Evolutionary conservation across 768 basidiomycete species (phyloP).

Genomic region (Termitomyces sp.): DNA sequence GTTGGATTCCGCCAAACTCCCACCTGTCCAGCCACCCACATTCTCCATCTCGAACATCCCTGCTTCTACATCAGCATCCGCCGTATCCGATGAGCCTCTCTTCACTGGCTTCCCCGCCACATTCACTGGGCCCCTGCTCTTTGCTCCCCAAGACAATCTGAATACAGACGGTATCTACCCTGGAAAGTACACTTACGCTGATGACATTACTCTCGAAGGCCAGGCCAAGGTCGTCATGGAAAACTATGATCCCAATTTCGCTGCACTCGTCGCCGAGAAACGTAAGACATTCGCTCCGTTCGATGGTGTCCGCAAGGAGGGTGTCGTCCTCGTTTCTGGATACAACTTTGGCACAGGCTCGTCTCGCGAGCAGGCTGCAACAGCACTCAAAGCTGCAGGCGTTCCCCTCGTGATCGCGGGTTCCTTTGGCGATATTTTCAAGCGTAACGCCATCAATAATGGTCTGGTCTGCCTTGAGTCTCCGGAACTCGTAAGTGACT

Average conservation of each 20-base stretch:
- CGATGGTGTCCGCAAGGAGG: conserved; percentile 40
- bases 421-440: conserved; percentile 99
- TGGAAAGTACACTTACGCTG: conserved; percentile 98
- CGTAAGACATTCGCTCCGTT: conserved; percentile 25
- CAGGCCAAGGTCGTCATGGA: conserved; percentile 99
- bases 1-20: conserved; percentile 51
- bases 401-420: conserved; percentile 94
- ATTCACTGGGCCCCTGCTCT: conserved; percentile 86
- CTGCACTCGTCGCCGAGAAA: conserved; percentile 61
- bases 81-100: conserved; percentile 56
- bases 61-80: conserved; percentile 26
- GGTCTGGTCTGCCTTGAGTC: conserved; percentile 93
- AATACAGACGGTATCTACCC: conserved; percentile 99
- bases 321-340: conserved; percentile 84
- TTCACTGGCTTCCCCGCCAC: conserved; percentile 78
- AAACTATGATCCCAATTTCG: conserved; percentile 94
- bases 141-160: conserved; percentile 94
- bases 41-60: conserved; percentile 50
- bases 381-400: conserved; percentile 92
- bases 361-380: conserved; percentile 97
- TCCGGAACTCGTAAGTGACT: conserved; percentile 82
- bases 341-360: conserved; percentile 99
- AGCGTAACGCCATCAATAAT: conserved; percentile 98
- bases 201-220: conserved; percentile 92
- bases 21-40: conserved; percentile 49